phyloP scores from a whole-genome alignment of 768 basidiomycete species.

The Amanita muscaria region DNA sequence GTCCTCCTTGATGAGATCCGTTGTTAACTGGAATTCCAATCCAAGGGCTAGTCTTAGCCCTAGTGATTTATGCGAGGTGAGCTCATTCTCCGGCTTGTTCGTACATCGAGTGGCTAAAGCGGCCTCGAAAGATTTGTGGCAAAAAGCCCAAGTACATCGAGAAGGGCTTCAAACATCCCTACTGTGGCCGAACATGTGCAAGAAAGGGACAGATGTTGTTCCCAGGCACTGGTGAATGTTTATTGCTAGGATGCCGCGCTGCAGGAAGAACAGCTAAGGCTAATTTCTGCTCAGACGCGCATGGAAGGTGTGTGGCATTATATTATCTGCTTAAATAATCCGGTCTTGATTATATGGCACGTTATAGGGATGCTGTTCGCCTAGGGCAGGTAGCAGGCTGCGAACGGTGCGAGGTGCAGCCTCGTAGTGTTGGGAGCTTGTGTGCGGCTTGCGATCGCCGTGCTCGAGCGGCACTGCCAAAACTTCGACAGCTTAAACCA shows the following conservation, averaged over 20 bases:
- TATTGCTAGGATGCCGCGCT: constrained; percentile 42
- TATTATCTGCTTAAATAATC: neutral
- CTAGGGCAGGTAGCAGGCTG: constrained; percentile 42
- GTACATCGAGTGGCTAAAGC: constrained; percentile 8
- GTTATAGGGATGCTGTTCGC: constrained; percentile 41
- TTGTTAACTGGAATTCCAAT: constrained; percentile 32
- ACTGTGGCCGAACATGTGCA: constrained; percentile 56
- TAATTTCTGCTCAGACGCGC: constrained; percentile 51
- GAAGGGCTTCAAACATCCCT: constrained; percentile 47
- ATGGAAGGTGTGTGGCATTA: constrained; percentile 39
- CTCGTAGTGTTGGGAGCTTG: constrained; percentile 34
- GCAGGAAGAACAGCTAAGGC: constrained; percentile 40
- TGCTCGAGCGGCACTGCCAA: constrained; percentile 28
- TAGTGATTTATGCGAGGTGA: constrained; percentile 41
- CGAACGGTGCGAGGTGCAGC: constrained; percentile 37
- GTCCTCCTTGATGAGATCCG: constrained; percentile 33
- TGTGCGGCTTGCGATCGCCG: constrained; percentile 45
- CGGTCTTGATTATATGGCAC: constrained; percentile 4
- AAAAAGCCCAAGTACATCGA: constrained; percentile 57
- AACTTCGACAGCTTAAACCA: constrained; percentile 38
- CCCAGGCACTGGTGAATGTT: constrained; percentile 28
- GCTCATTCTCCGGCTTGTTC: constrained; percentile 5
- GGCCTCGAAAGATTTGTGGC: constrained; percentile 39
- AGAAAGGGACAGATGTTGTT: constrained; percentile 32
- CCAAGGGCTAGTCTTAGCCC: constrained; percentile 14